These are phyloP conservation scores for Mycena crocata DNA, from an alignment of 768 basidiomycete species.

Conservation along the genomic window DNA sequence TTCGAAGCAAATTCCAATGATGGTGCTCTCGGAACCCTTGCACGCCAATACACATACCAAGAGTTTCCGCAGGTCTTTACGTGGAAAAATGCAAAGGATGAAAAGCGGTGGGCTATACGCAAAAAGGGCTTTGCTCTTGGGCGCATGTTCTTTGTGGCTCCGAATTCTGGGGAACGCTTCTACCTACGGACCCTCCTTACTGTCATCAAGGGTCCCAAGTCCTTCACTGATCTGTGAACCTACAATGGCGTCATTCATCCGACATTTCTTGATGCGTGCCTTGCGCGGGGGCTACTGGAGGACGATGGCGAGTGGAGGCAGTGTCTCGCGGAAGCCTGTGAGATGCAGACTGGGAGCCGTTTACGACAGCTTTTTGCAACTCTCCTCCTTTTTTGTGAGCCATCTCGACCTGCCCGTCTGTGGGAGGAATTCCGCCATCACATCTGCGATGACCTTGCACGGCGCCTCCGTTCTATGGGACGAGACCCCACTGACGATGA, in stretches of 20 bases:
- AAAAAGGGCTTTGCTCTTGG: slow-evolving; percentile 16
- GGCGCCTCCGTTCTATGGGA: slow-evolving; percentile 2
- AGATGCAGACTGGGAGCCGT: slow-evolving; percentile 17
- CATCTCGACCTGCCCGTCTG: neutral
- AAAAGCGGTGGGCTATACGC: slow-evolving; percentile 38
- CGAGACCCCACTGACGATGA: neutral
- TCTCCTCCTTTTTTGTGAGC: slow-evolving; percentile 18
- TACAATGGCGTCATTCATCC: slow-evolving; percentile 31
- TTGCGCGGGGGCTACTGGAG: slow-evolving; percentile 43
- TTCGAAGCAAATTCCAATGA: neutral
- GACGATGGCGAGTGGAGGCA: slow-evolving; percentile 47
- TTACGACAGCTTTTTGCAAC: slow-evolving; percentile 16
- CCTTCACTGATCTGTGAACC: slow-evolving; percentile 38
- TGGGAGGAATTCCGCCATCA: slow-evolving; percentile 16
- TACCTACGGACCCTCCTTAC: slow-evolving; percentile 56
- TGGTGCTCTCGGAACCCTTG: neutral
- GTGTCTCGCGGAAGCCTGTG: slow-evolving; percentile 10
- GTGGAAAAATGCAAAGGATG: slow-evolving; percentile 16
- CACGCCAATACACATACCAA: slow-evolving; percentile 14
- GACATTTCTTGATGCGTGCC: slow-evolving; percentile 52
- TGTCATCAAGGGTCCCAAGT: slow-evolving; percentile 49
- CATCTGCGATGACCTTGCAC: slow-evolving; percentile 19
- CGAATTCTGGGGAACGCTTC: slow-evolving; percentile 51
- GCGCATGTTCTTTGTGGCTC: slow-evolving; percentile 46
- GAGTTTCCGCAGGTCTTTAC: slow-evolving; percentile 18